Evolutionary conservation across 768 basidiomycete genomes (phyloP), one percentile per base, ranked within the genome.

Genomic region (Cystobasidium ongulense): DNA sequence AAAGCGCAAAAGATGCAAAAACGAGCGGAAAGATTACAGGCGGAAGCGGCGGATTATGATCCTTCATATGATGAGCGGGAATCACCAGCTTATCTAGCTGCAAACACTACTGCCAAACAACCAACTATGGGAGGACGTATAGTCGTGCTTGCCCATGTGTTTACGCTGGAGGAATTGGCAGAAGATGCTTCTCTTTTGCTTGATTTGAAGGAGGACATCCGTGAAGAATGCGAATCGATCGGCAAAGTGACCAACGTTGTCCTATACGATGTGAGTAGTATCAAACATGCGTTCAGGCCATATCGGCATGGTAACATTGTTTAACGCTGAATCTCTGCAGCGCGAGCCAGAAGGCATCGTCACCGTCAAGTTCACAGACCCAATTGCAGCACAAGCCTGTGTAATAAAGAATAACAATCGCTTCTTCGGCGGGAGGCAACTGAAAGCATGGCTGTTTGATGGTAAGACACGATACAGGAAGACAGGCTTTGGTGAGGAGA

Each of bases 241-340:
- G 96, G 96, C 33, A 91, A 94, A 78, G 96, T 99, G 2, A 98
- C 96, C 0, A 97, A 92, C 77, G 90, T 97, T 0, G 88, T 92
- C 35, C 81, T 99, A 46, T 98, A 95, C 79, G 95, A 99, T 82
- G 95, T 95, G 81, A 81, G 90, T 84, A 50, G 8, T 8, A 7
- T 8, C 39, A 18, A 41, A 8, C 7, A 0, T 23, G 10, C n/a
- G 53, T 11, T n/a, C 38, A 1, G 1, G 23, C 23, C 4, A 5
- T 18, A 4, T 33, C 5, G 7, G n/a, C 21, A 38, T 21, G 54
- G 31, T 41, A 72, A 77, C 13, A 73, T 21, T 63, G 13, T 13
- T 66, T n/a, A n/a, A n/a, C n/a, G n/a, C 17, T 68, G 5, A 29
- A n/a, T 43, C 25, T 36, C 5, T 74, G 50, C 82, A 99, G 93